phyloP scores from a whole-genome alignment of 441 rosid species.

The Francoa sonchifolia region DNA sequence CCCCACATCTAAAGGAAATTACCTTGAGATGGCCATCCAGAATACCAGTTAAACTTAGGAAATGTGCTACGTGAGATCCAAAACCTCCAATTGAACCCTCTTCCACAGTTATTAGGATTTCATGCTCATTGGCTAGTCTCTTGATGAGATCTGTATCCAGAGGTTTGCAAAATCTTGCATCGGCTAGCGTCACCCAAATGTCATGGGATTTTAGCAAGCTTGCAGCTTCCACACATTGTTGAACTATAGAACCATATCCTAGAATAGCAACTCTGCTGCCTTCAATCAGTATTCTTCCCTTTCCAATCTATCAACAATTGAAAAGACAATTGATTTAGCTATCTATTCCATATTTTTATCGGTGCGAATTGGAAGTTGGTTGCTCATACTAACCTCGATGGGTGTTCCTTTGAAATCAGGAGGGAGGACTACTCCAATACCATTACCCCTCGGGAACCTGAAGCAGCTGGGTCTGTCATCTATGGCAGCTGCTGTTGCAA shows the following conservation, averaged over 20 bases:
- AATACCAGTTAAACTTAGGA: constrained; percentile 39
- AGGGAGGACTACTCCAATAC: constrained; percentile 46
- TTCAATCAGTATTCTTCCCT: constrained; percentile 53
- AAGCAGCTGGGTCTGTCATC: constrained; percentile 78
- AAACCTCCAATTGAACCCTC: constrained; percentile 69
- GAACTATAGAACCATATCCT: constrained; percentile 58
- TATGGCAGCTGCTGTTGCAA: constrained; percentile 64
- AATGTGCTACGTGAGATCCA: constrained; percentile 53
- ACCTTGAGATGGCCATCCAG: constrained; percentile 63
- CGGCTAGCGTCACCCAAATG: constrained; percentile 43
- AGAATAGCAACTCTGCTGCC: constrained; percentile 49
- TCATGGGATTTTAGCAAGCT: constrained; percentile 24
- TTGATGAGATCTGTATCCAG: constrained; percentile 45
- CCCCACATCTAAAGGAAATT: constrained; percentile 7
- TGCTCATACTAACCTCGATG: constrained; percentile 32
- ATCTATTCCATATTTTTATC: neutral
- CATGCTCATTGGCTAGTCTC: constrained; percentile 43
- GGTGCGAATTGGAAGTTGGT: neutral
- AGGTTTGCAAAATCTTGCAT: constrained; percentile 78
- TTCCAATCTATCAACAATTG: constrained; percentile 36
- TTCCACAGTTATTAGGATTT: constrained; percentile 47
- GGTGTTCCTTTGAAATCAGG: constrained; percentile 41
- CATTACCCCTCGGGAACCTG: constrained; percentile 72
- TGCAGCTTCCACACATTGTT: constrained; percentile 45
- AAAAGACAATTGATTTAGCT: constrained; percentile 1